These are phyloP conservation scores for Citrus maxima DNA, from an alignment of 345 rosid genomes.

Conservation along the genomic window DNA sequence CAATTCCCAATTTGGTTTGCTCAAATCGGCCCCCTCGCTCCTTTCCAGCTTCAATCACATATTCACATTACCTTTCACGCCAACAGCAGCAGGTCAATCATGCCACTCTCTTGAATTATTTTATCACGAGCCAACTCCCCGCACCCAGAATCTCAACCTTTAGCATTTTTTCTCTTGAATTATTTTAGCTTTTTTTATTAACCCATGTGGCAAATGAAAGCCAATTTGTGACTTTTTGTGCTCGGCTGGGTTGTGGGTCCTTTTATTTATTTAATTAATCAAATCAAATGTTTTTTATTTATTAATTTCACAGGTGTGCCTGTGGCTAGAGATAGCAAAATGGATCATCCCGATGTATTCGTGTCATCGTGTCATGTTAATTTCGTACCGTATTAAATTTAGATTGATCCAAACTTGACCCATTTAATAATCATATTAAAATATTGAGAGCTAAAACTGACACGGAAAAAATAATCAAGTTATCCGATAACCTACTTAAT, in stretches of 20 bases:
- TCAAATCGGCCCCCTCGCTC: background rate
- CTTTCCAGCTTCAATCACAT: background rate
- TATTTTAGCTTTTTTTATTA: background rate
- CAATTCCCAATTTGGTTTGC: background rate
- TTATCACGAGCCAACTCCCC: background rate
- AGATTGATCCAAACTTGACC: fast-evolving
- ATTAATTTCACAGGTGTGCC: background rate
- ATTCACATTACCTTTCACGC: background rate
- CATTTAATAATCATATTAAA: no score
- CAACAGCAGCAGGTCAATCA: background rate
- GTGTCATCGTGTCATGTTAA: no score
- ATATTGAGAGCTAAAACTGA: fast-evolving
- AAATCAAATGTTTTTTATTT: background rate
- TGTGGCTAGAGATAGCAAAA: no score
- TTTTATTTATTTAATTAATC: background rate
- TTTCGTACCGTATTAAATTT: no score
- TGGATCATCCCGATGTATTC: fast-evolving
- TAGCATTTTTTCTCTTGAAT: no score
- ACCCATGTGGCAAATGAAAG: background rate
- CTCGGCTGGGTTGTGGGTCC: background rate
- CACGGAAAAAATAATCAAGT: fast-evolving
- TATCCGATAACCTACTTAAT: fast-evolving
- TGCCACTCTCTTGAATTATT: no score
- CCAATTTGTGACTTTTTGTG: background rate
- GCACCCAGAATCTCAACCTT: background rate